Evolutionary conservation across 169 alveolate species (phyloP).

Genomic region (Miamiensis avidus): DNA sequence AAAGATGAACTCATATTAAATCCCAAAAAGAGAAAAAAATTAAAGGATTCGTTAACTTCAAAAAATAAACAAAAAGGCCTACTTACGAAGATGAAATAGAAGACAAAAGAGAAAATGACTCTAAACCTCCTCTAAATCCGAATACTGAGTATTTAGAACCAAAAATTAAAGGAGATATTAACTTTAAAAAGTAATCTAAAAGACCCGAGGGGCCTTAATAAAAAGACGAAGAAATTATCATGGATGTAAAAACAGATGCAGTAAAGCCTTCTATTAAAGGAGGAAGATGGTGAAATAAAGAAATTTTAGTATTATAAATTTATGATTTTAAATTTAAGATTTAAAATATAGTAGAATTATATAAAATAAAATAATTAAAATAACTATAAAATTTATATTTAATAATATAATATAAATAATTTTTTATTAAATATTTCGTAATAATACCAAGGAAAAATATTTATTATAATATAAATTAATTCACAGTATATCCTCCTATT

Average conservation of each 20-base stretch:
- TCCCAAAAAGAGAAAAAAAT: background rate
- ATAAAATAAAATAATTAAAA: too few relatives aligned
- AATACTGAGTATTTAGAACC: too few relatives aligned
- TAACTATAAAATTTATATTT: too few relatives aligned
- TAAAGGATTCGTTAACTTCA: background rate
- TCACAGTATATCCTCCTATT: too few relatives aligned
- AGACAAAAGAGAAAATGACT: background rate
- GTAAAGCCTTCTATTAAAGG: background rate
- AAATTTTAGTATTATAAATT: too few relatives aligned
- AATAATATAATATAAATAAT: too few relatives aligned
- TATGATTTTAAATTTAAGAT: too few relatives aligned
- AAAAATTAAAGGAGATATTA: background rate
- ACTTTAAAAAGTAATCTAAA: background rate
- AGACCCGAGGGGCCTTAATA: background rate
- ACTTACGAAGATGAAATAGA: background rate
- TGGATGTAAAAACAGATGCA: background rate
- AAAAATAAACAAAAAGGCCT: background rate
- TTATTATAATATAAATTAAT: too few relatives aligned
- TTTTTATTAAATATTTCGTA: too few relatives aligned
- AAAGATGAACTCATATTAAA: background rate
- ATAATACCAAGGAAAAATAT: too few relatives aligned
- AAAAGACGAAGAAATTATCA: background rate
- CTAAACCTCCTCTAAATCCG: background rate
- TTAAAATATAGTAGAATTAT: too few relatives aligned
- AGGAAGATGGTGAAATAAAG: too few relatives aligned